Base-by-base conservation (phyloP, 2,329 filamentous ascomycete genomes). In the Neonectria hederae region DNA sequence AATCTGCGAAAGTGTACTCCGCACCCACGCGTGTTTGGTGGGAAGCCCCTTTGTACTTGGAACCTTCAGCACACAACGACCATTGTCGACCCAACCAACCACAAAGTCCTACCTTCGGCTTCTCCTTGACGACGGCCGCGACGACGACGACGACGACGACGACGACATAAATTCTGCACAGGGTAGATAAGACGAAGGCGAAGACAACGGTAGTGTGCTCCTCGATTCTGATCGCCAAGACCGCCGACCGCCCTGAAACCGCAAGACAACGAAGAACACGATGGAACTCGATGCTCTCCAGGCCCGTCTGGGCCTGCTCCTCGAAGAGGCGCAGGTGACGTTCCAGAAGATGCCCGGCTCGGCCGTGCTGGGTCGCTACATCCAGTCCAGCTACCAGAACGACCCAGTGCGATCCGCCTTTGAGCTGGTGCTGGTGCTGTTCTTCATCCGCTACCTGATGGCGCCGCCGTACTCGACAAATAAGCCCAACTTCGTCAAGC, bases 311-410 rank as follows among this genome's bases (percentile, higher is more conserved):
- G 72, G 87, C 66, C 81, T 84, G 63, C 77, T 82, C 62, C 84
- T 85, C 69, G 80, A 87, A 49, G 81, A 85, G 65, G 82, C 86
- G 24, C 83, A 83, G 57, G 82, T 88, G 63, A 86, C 90, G 62
- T 97, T 99, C 77, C 94, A 97, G 75, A 93, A 92, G 75, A 87
- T 99, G 42, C 97, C 96, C 30, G 96, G 96, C 56, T 98, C 95
- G 30, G 92, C 95, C 45, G 97, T 99, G 72, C 85, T 98, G 74
- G 88, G 97, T 72, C 92, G 96, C 67, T 99, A 99, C 81, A 94
- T 99, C 77, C 93, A 93, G 79, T 97, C 94, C 62, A 97, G 94
- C 78, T 98, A 99, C 83, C 96, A 99, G 82, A 92, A 99, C 77
- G 96, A 99, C 75, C 96, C 96, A 10, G 89, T 98, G 61, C 91